phyloP scores from a whole-genome alignment of 345 rosid species.

The Camelina neglecta region DNA sequence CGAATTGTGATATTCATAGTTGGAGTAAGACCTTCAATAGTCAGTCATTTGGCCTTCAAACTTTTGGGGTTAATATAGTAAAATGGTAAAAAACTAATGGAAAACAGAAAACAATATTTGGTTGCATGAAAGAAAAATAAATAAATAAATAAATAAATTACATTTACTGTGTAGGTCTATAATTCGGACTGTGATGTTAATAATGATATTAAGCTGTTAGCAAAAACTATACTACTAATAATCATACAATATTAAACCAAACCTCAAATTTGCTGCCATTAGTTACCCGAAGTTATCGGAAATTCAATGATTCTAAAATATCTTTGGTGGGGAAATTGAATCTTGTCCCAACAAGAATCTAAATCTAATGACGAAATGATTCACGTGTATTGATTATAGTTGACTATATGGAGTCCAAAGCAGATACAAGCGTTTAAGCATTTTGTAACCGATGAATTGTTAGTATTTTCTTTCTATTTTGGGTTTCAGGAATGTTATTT shows the following conservation, averaged over 20 bases:
- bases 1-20: not conserved
- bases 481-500: not conserved
- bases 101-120: not conserved
- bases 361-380: slow-evolving; percentile 19
- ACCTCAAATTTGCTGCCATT: slow-evolving; percentile 1
- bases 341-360: slow-evolving; percentile 25
- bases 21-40: not conserved
- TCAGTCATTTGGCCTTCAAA: not conserved
- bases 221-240: not conserved
- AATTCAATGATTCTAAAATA: slow-evolving; percentile 6
- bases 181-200: not conserved
- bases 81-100: not conserved
- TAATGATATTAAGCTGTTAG: not conserved
- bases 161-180: not conserved
- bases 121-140: not conserved
- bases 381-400: slow-evolving; percentile 29
- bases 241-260: not conserved
- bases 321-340: slow-evolving; percentile 35
- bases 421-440: not conserved
- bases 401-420: slow-evolving; percentile 16
- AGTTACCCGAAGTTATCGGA: slow-evolving; percentile 8
- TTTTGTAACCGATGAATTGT: not conserved
- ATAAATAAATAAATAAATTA: not conserved
- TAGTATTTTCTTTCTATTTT: not conserved
- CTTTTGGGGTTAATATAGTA: not conserved